Evolutionary conservation across 176 grass and related monocot genomes (phyloP), one percentile per base, ranked within the genome.

Genomic region (Bolboschoenus planiculmis): DNA sequence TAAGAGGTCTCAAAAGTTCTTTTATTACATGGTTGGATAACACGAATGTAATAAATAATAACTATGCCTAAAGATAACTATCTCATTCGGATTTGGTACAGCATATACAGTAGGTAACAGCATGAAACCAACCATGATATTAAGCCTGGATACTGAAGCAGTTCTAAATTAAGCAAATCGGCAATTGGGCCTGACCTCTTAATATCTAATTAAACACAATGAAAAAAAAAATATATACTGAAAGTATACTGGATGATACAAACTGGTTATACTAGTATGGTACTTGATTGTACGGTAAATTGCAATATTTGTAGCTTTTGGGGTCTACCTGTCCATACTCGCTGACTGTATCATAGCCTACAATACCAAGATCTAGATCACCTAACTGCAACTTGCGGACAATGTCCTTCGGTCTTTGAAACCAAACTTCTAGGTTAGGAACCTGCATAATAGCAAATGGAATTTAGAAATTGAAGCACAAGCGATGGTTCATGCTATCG

Each of bases 331-430:
- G 70, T 1, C 91, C 89, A 2, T 87, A 91, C 78, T 99, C 92
- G 61, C 92, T 91, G 58, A 99, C 91, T 33, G 84, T 93, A 74
- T 99, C 96, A 84, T 91, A 95, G 63, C 96, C 96, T 50, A 92
- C 87, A 64, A 99, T 93, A 50, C 92, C 96, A 65, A 99, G 91
- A 63, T 95, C 96, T 57, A 99, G 81, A 87, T 99, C 91, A 23
- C 96, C 96, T 68, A 90, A 93, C 47, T 70, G 86, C 46, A 99
- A 79, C 88, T 99, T 95, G 56, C 87, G 86, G 7, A 99, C 89
- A 44, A 99, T 99, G 84, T 99, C 96, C 58, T 90, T 99, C 24
- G 96, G 96, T 80, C 92, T 94, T 82, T 99, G 92, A 82, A 99
- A 90, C 96, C 96, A 99, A 66, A 99, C 92, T 80, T 95, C 96